These are phyloP conservation scores for Saccharomycopsis hybrid DNA, from an alignment of 1,139 yeast species.

Conservation along the genomic window DNA sequence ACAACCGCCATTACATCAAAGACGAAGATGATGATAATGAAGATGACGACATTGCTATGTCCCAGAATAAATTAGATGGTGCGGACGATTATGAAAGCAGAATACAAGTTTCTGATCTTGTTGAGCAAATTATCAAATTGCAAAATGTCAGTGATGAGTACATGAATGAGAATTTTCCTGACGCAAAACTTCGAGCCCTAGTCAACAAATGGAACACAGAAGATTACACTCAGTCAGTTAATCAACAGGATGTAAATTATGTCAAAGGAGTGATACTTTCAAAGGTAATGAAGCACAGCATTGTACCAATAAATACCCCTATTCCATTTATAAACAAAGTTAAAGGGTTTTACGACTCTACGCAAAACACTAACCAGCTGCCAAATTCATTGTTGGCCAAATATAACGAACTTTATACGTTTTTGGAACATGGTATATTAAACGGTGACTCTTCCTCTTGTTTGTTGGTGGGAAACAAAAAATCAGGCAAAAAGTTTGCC, in stretches of 20 bases:
- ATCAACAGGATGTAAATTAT: not conserved
- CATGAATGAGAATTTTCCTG: too few relatives aligned
- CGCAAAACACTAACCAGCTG: constrained; percentile 2
- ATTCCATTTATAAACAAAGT: constrained; percentile 3
- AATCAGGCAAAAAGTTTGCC: constrained; percentile 67
- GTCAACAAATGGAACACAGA: too few relatives aligned
- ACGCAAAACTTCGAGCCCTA: too few relatives aligned
- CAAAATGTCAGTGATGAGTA: too few relatives aligned
- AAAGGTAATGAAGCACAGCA: not conserved
- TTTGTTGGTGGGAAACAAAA: constrained; percentile 72
- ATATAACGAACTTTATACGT: constrained; percentile 40
- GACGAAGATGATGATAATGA: too few relatives aligned
- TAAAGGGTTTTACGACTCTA: constrained; percentile 11
- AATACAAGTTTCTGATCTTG: too few relatives aligned
- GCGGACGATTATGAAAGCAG: too few relatives aligned
- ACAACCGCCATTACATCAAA: too few relatives aligned
- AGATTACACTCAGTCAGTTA: too few relatives aligned
- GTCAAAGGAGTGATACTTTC: not conserved
- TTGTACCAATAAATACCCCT: not conserved
- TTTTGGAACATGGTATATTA: constrained; percentile 59
- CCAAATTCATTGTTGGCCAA: constrained; percentile 13
- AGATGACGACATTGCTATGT: too few relatives aligned
- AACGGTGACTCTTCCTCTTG: constrained; percentile 79
- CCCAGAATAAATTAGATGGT: too few relatives aligned
- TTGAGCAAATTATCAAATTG: too few relatives aligned